Base-by-base conservation (phyloP, 306 rosid genomes). In the Glycine soja region DNA sequence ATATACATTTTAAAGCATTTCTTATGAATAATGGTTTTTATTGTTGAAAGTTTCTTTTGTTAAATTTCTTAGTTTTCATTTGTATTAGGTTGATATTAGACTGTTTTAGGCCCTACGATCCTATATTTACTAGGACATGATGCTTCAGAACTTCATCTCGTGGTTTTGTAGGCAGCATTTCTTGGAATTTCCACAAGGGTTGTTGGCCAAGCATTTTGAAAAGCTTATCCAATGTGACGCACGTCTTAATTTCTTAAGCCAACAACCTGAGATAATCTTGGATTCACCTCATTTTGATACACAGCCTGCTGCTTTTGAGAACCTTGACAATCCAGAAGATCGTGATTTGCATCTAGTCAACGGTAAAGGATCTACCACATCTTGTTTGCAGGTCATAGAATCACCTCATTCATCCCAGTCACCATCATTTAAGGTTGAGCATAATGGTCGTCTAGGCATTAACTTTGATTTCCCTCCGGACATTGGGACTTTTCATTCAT, bases 211-310 rank as follows among this genome's bases (percentile, higher is more conserved):
- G 80, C 95, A 93, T 85, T 91, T 91, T 81, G 98, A 91, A 84
- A 91, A 91, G 93, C 97, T 96, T 81, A 80, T 93, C 76, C 99
- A 93, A 85, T 92, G 97, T 45, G 94, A 93, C 48, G 54, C 46
- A 64, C 97, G 88, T 70, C 99, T 96, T 40, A 84, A 88, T 83
- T 85, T 83, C 81, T 88, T 96, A 79, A 96, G 97, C 88, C 92
- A 3, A 80, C 97, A 93, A 65, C 94, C 93, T 70, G 92, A 92
- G 75, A 88, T 89, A 71, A 75, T 70, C 67, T 84, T 96, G 90
- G 91, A 93, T 80, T 90, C 97, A 12, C 94, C 97, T 51, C 69
- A 84, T 86, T 93, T 90, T 56, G 98, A 93, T 66, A 19, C 81
- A 2, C 81, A 70, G 42, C 70, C 85, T 63, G 81, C 91, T 79